phyloP scores from a whole-genome alignment of 1,284 basidiomycete genomes.

The Sporisorium exsertum region DNA sequence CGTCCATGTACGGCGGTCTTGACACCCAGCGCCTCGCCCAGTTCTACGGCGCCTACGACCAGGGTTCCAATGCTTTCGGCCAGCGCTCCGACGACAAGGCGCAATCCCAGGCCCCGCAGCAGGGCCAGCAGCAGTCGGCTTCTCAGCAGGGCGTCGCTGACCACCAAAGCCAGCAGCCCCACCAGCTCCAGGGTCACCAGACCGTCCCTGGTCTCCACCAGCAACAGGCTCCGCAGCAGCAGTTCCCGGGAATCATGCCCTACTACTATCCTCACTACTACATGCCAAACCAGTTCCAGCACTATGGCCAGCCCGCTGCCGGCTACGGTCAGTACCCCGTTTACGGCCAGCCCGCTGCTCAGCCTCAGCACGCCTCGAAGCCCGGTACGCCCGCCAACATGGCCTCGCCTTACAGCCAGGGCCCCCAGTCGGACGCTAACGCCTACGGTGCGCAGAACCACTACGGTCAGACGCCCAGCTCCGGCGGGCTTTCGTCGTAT shows the following conservation, averaged over 20 bases:
- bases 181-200: slow-evolving; percentile 49
- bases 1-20: slow-evolving; percentile 63
- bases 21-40: slow-evolving; percentile 62
- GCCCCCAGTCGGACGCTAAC: slow-evolving; percentile 44
- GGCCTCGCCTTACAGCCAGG: slow-evolving; percentile 63
- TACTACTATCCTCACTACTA: slow-evolving; percentile 70
- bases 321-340: slow-evolving; percentile 69
- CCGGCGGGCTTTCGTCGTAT: slow-evolving; percentile 50
- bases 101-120: slow-evolving; percentile 41
- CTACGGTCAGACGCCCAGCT: slow-evolving; percentile 55
- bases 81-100: slow-evolving; percentile 52
- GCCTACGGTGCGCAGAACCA: slow-evolving; percentile 60
- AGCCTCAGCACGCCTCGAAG: slow-evolving; percentile 64
- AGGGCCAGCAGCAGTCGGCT: slow-evolving; percentile 48
- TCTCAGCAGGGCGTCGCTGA: slow-evolving; percentile 34
- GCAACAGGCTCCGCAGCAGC: slow-evolving; percentile 62
- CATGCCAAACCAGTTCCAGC: slow-evolving; percentile 69
- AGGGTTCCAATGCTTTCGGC: slow-evolving; percentile 51
- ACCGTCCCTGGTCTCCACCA: slow-evolving; percentile 51
- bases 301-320: slow-evolving; percentile 66
- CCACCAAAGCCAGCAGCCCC: slow-evolving; percentile 45
- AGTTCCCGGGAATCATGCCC: slow-evolving; percentile 67
- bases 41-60: slow-evolving; percentile 65
- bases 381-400: slow-evolving; percentile 62
- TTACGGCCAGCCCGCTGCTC: slow-evolving; percentile 60